Base-by-base conservation (phyloP, 2,329 filamentous ascomycete genomes). In the Trichophyton schoenleinii region DNA sequence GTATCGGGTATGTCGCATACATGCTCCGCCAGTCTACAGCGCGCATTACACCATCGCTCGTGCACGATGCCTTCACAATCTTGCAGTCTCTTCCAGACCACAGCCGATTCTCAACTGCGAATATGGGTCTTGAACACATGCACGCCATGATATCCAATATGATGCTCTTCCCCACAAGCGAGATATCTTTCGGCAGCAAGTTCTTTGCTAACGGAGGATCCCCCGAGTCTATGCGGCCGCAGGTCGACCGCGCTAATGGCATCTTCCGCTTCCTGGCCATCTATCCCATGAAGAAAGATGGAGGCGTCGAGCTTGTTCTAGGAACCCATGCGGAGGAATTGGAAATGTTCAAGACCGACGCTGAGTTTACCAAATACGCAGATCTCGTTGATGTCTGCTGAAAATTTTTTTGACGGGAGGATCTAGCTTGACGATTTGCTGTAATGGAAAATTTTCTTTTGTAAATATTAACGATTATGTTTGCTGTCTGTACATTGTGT, bases 111-210 rank as follows among this genome's bases (percentile, higher is more conserved):
- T 59, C 57, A 4, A 59, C 57, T 42, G 57, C 57, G 5, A 59
- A 59, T 18, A 59, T 59, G 57, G 57, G 57, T 4, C 57, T 59
- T 25, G 57, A 59, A 20, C 57, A 59, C 20, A 59, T 59, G 57
- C 57, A 59, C 34, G 57, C 57, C 11, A 59, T 59, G 57, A 59
- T 59, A 7, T 59, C 57, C 13, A 59, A 59, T 44, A 42, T 59
- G 57, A 59, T 59, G 57, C 38, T 59, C 7, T 59, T 59, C 36
- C 57, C 57, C n/a, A 42, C 44, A 9, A 59, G 44, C 7, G 57
- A 59, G 9, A 44, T 59, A n/a, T 25, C 22, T 18, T 59, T 59
- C 13, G 57, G 57, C 25, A 18, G 22, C 36, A 42, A 42, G 38
- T 44, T 59, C 28, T 59, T 59, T 18, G 57, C 36, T 6, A 42